Conservation (phyloP, 75 land plant genomes). For the Chamaecyparis obtusa region DNA sequence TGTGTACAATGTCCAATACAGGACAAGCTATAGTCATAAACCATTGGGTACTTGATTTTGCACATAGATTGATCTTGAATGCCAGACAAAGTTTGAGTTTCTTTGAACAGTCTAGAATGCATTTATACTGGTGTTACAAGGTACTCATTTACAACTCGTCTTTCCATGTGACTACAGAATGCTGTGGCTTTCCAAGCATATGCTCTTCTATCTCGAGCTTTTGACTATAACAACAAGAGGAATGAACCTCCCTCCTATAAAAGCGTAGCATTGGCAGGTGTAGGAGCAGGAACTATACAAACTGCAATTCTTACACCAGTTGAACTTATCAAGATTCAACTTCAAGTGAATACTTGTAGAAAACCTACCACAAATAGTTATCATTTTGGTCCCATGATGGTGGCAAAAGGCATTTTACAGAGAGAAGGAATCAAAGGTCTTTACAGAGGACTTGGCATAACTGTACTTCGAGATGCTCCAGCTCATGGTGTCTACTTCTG, state of each 20-base stretch:
- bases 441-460: conserved; percentile 77
- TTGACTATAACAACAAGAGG: conserved; percentile 18
- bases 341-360: conserved; percentile 52
- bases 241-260: conserved; percentile 74
- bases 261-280: conserved; percentile 78
- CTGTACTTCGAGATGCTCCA: conserved; percentile 87
- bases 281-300: conserved; percentile 83
- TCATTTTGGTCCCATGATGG: conserved; percentile 50
- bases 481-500: conserved; percentile 86
- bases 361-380: neutral
- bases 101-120: neutral
- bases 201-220: conserved; percentile 69
- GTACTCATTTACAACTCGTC: neutral
- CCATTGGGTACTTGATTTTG: neutral
- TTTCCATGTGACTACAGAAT: conserved; percentile 54
- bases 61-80: neutral
- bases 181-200: conserved; percentile 88
- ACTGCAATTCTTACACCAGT: conserved; percentile 77
- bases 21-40: neutral
- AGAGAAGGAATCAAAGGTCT: conserved; percentile 74
- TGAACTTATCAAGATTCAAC: conserved; percentile 81
- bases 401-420: conserved; percentile 52
- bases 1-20: neutral
- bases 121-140: neutral
- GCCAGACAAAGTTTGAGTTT: neutral